These are phyloP conservation scores for Solanum chaucha DNA, from an alignment of 257 asterid genomes.

Conservation along the genomic window DNA sequence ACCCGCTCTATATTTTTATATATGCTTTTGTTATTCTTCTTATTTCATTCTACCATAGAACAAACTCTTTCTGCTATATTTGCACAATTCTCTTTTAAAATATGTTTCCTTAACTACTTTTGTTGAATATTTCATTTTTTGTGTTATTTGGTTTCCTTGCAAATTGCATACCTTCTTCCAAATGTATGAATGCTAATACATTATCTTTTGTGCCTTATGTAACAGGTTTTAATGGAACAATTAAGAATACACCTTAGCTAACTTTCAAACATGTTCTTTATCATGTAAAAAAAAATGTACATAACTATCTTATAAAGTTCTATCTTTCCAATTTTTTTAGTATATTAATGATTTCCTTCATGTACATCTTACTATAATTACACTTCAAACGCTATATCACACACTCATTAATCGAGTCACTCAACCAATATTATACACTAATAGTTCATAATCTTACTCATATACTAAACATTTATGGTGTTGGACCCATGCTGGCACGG, in stretches of 20 bases:
- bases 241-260: background rate
- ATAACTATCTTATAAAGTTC: too few relatives aligned
- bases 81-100: background rate
- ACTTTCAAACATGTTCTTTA: background rate
- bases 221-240: background rate
- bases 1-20: background rate
- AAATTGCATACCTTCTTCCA: background rate
- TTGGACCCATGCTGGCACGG: too few relatives aligned
- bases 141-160: background rate
- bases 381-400: too few relatives aligned
- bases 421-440: too few relatives aligned
- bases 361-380: too few relatives aligned
- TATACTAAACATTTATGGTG: too few relatives aligned
- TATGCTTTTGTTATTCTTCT: background rate
- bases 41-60: background rate
- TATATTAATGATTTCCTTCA: too few relatives aligned
- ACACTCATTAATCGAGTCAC: too few relatives aligned
- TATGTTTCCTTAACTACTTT: background rate
- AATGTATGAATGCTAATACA: background rate
- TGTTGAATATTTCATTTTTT: background rate
- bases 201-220: background rate
- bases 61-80: background rate
- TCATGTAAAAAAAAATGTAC: too few relatives aligned
- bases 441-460: too few relatives aligned
- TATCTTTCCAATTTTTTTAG: too few relatives aligned